Conservation (phyloP, 2,329 filamentous ascomycete species). For the Cladosporium sp. region DNA sequence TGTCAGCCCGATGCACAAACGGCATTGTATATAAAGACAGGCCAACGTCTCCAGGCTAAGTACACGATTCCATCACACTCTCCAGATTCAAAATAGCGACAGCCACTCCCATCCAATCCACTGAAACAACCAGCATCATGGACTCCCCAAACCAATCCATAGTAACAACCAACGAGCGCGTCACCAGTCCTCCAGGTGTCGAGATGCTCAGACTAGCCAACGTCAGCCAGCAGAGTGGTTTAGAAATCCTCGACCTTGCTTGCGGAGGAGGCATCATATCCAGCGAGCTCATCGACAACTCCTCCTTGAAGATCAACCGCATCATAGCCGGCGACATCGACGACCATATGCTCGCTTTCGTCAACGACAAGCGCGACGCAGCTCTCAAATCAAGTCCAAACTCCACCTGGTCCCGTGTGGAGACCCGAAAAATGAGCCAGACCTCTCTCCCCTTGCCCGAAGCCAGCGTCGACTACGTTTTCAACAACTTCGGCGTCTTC, state of each 20-base stretch:
- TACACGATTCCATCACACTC: not conserved
- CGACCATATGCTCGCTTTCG: conserved; percentile 12
- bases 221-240: not conserved
- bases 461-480: conserved; percentile 14
- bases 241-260: conserved; percentile 16
- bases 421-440: conserved; percentile 13
- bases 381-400: not conserved
- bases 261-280: conserved; percentile 16
- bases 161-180: conserved; percentile 14
- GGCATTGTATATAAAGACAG: not conserved
- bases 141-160: not conserved
- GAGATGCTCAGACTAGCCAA: conserved; percentile 13
- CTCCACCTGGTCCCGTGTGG: conserved; percentile 9
- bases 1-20: not conserved
- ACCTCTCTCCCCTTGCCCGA: conserved; percentile 7
- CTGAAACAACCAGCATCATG: not conserved
- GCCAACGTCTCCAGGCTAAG: not conserved
- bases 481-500: conserved; percentile 19
- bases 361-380: not conserved
- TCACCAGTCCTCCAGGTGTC: conserved; percentile 14
- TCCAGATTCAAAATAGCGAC: not conserved
- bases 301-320: not conserved
- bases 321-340: conserved; percentile 17
- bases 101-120: not conserved
- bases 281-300: conserved; percentile 4